These are phyloP conservation scores for Neobulgaria alba DNA, from an alignment of 2,329 filamentous ascomycete genomes.

Conservation along the genomic window DNA sequence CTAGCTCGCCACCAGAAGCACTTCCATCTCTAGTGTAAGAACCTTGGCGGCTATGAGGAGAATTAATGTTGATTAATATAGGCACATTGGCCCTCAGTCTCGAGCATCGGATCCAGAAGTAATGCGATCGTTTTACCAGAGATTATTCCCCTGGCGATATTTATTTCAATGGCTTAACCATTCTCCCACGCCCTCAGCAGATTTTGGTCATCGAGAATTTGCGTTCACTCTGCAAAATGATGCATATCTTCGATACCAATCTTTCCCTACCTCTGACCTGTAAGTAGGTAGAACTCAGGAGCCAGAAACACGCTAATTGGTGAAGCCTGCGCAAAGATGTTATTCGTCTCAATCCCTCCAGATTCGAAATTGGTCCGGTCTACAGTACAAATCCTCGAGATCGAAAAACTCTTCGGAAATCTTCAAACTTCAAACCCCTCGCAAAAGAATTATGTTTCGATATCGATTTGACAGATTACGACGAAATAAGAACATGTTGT, in stretches of 20 bases:
- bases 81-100: slow-evolving; percentile 30
- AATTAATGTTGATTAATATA: slow-evolving; percentile 16
- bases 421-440: slow-evolving; percentile 73
- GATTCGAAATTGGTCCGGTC: slow-evolving; percentile 97
- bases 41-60: neutral
- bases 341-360: slow-evolving; percentile 75
- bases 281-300: slow-evolving; percentile 27
- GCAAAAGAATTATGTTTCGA: slow-evolving; percentile 96
- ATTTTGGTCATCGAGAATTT: slow-evolving; percentile 92
- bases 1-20: slow-evolving; percentile 36
- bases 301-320: slow-evolving; percentile 13
- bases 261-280: slow-evolving; percentile 58
- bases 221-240: slow-evolving; percentile 92
- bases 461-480: slow-evolving; percentile 99
- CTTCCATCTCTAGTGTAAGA: slow-evolving; percentile 39
- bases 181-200: slow-evolving; percentile 71
- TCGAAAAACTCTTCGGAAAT: slow-evolving; percentile 76
- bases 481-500: slow-evolving; percentile 93
- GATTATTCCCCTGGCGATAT: slow-evolving; percentile 87
- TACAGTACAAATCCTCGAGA: slow-evolving; percentile 92
- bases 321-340: slow-evolving; percentile 80
- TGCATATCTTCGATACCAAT: slow-evolving; percentile 87
- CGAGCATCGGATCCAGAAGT: slow-evolving; percentile 67
- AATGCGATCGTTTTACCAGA: slow-evolving; percentile 90
- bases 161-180: slow-evolving; percentile 99